A percentile compares a stretch with the other conserved stretches of the same genome.
Evolutionary conservation across 139 green algal species (phyloP).

Genomic region (Chara braunii): DNA sequence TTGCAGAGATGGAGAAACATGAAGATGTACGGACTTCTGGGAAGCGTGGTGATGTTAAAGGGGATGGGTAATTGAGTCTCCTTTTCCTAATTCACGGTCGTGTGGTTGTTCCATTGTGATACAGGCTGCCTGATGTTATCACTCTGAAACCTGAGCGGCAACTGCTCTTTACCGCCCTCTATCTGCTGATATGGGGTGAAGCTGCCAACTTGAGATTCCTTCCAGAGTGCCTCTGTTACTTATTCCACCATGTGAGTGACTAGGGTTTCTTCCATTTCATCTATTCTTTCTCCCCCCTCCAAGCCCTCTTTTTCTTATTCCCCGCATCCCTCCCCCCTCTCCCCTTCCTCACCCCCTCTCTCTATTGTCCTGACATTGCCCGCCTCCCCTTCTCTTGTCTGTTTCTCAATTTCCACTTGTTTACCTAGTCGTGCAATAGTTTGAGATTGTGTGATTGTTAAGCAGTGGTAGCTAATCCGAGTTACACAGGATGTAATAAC

Average conservation of each 20-base stretch:
- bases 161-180: constrained; percentile 48
- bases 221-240: constrained; percentile 67
- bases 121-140: neutral
- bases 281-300: neutral
- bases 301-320: neutral
- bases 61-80: neutral
- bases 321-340: too few relatives aligned
- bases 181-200: constrained; percentile 73
- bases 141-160: neutral
- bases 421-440: too few relatives aligned
- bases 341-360: too few relatives aligned
- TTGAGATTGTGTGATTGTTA: too few relatives aligned
- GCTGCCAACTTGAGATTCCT: constrained; percentile 68
- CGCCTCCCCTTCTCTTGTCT: too few relatives aligned
- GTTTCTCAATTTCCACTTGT: too few relatives aligned
- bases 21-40: neutral
- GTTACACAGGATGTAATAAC: too few relatives aligned
- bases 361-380: too few relatives aligned
- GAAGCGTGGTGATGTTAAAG: neutral
- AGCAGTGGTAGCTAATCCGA: too few relatives aligned
- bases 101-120: neutral
- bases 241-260: constrained; percentile 53
- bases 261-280: too few relatives aligned
- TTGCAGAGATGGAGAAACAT: neutral
- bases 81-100: neutral